Conservation (phyloP, 2,329 filamentous ascomycete genomes). For the Balansia obtecta region DNA sequence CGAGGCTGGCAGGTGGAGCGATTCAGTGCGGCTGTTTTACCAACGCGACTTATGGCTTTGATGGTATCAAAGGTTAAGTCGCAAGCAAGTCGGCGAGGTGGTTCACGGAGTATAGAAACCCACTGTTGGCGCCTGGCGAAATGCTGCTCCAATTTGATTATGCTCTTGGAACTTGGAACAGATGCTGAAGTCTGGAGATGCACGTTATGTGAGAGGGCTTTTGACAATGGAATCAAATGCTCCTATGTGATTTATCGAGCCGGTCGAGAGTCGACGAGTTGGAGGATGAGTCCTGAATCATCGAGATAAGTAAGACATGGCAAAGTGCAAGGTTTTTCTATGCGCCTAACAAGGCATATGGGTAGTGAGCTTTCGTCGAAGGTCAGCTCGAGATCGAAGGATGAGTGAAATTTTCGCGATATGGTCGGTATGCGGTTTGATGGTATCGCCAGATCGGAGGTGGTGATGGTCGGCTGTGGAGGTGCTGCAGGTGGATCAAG, state of each 20-base stretch:
- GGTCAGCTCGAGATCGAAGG: not conserved
- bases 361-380: not conserved
- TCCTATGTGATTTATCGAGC: not conserved
- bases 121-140: not conserved
- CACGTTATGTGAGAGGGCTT: not conserved
- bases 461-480: not conserved
- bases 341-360: not conserved
- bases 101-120: too few relatives aligned
- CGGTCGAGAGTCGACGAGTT: constrained; percentile 3
- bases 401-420: not conserved
- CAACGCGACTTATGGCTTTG: not conserved
- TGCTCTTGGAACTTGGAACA: not conserved
- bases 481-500: not conserved
- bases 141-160: not conserved
- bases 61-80: not conserved
- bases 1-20: not conserved
- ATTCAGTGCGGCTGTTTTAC: not conserved
- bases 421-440: not conserved
- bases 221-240: not conserved
- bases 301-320: constrained; percentile 3
- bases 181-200: not conserved
- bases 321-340: not conserved
- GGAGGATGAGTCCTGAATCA: constrained; percentile 1
- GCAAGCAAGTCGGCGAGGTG: not conserved
- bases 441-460: constrained; percentile 1